Evolutionary conservation across 441 rosid genomes (phyloP), one percentile per base, ranked within the genome.

Genomic region (Croton setiger): DNA sequence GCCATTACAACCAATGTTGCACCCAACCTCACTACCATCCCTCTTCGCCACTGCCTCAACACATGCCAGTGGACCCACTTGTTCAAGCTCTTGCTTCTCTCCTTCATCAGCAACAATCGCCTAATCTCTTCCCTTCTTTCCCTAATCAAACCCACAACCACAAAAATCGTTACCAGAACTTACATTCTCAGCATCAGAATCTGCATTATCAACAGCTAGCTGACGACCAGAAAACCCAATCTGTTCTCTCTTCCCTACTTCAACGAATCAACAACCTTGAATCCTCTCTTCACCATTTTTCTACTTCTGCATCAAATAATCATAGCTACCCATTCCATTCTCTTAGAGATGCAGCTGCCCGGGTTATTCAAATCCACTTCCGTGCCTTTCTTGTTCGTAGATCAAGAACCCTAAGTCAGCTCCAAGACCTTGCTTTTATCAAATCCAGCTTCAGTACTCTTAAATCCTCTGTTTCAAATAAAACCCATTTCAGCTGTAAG

Each of bases 311-410:
- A 54, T 21, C 70, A 20, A 58, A 47, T 37, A 72, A 59, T 44
- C 69, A 67, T 21, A 20, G 27, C 71, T 74, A 44, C 45, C 49
- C 79, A 20, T 59, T 72, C 4, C 64, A 41, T 37, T 73, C 89
- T 15, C 75, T 91, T 2, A 84, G 86, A 80, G 96, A 91, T 57
- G 74, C 85, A 9, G 98, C 98, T 5, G 98, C 99, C 37, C 83
- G 93, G 37, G 84, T 94, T 31, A 94, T 94, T 70, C 99, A 90
- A 74, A 74, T 79, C 71, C 92, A 85, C 80, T 94, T 92, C 74
- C 89, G 97, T 0, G 78, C 89, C 27, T 87, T 85, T 83, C 86
- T 94, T 3, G 96, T 82, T 64, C 87, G 77, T 31, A 85, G 97
- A 88, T 94, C 97, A 55, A 81, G 83, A 77, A 81, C 90, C 64